These are phyloP conservation scores for Melampsora abietis-canadensis DNA, from an alignment of 1,284 basidiomycete genomes.

Conservation along the genomic window DNA sequence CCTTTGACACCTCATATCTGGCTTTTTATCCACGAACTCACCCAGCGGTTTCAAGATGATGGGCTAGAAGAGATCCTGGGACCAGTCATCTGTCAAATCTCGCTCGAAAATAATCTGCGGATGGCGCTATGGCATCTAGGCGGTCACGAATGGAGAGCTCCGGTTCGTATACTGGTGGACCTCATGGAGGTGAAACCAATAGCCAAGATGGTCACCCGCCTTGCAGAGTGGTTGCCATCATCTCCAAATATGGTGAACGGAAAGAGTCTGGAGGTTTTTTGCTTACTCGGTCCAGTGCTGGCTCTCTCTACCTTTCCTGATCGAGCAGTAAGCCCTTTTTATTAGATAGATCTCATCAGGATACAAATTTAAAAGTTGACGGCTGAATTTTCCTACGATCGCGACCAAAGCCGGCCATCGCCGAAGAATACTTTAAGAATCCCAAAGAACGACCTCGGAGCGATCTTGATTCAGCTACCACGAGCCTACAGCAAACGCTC, in stretches of 20 bases:
- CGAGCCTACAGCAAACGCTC: conserved; percentile 74
- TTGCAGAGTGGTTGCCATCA: conserved; percentile 53
- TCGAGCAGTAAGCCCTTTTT: conserved; percentile 2
- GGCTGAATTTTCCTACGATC: neutral
- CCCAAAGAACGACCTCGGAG: conserved; percentile 68
- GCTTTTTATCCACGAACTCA: conserved; percentile 69
- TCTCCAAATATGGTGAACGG: conserved; percentile 46
- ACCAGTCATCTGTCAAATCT: conserved; percentile 60
- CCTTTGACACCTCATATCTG: conserved; percentile 59
- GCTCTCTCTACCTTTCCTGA: conserved; percentile 75
- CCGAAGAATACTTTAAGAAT: conserved; percentile 76
- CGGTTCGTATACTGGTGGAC: conserved; percentile 32
- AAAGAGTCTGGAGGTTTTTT: conserved; percentile 60
- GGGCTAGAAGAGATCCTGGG: conserved; percentile 57
- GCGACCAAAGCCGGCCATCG: conserved; percentile 67
- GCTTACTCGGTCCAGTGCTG: conserved; percentile 73
- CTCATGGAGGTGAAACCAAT: conserved; percentile 37
- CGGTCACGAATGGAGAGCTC: conserved; percentile 38
- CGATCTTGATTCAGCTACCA: conserved; percentile 78
- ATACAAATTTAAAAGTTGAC: neutral
- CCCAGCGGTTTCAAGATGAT: conserved; percentile 64
- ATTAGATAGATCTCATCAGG: conserved; percentile 42
- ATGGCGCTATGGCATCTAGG: conserved; percentile 28
- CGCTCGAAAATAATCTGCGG: conserved; percentile 19
- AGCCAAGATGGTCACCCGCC: conserved; percentile 22